A percentile compares a stretch with the other conserved stretches of the same genome.
These are phyloP conservation scores for Cornus controversa DNA, from an alignment of 148 eudicot species.

Conservation along the genomic window DNA sequence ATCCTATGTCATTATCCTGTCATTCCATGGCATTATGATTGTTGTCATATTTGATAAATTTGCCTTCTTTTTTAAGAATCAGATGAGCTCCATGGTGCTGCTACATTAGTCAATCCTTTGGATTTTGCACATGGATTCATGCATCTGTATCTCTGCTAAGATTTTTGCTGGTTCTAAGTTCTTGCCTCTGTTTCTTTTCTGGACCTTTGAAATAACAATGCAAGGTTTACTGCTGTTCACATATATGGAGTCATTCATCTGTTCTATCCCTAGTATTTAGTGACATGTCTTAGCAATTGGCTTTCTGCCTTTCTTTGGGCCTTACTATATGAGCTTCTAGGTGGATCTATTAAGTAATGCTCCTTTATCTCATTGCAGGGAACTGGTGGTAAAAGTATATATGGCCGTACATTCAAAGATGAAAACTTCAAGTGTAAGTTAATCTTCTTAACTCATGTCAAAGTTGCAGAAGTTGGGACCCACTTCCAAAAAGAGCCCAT, in stretches of 20 bases:
- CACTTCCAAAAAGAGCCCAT: too few relatives aligned
- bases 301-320: neutral
- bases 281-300: neutral
- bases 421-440: constrained; percentile 92
- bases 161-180: neutral
- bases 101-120: neutral
- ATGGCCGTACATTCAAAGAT: constrained; percentile 93
- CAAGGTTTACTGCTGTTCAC: neutral
- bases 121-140: neutral
- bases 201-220: neutral
- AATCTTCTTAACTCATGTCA: neutral
- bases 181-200: neutral
- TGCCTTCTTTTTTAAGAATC: too few relatives aligned
- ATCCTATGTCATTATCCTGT: neutral
- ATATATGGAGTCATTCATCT: neutral
- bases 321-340: neutral
- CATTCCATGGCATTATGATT: neutral
- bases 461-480: neutral
- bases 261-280: neutral
- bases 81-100: too few relatives aligned
- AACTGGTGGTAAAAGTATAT: constrained; percentile 97
- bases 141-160: neutral
- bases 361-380: constrained; percentile 52
- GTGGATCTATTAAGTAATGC: constrained; percentile 5
- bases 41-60: too few relatives aligned